Conservation (phyloP, 2,329 filamentous ascomycete genomes). For the Tolypocladium sp. region DNA sequence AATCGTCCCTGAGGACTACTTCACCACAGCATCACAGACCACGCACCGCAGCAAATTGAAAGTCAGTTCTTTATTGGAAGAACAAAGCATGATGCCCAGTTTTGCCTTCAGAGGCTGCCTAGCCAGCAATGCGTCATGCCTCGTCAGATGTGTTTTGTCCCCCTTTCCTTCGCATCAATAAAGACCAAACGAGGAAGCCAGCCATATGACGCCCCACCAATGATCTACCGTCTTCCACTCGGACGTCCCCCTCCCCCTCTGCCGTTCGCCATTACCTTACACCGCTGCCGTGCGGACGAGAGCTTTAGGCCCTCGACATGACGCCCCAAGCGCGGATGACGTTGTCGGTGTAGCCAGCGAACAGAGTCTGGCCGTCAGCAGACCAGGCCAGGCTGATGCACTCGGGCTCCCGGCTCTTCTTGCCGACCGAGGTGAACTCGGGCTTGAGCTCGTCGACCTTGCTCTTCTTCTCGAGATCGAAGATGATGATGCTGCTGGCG, state of each 20-base stretch:
- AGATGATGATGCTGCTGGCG: conserved; percentile 97
- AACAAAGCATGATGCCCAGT: conserved; percentile 29
- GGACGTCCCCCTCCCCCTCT: background rate
- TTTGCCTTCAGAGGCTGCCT: conserved; percentile 26
- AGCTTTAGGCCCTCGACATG: conserved; percentile 76
- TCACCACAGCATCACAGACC: background rate
- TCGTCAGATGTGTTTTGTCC: conserved; percentile 23
- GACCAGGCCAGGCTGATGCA: conserved; percentile 96
- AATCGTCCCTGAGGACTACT: background rate
- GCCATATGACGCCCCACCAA: conserved; percentile 35
- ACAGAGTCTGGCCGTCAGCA: conserved; percentile 97
- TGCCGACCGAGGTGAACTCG: conserved; percentile 92
- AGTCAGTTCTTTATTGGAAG: conserved; percentile 27
- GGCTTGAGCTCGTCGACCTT: conserved; percentile 99
- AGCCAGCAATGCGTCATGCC: conserved; percentile 27
- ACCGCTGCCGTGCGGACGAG: conserved; percentile 9
- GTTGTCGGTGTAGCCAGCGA: conserved; percentile 99
- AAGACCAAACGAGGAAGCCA: conserved; percentile 37
- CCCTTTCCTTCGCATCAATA: conserved; percentile 29
- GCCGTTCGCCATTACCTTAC: conserved; percentile 2
- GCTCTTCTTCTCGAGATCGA: conserved; percentile 99
- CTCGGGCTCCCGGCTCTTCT: conserved; percentile 99
- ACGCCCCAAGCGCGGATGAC: conserved; percentile 97
- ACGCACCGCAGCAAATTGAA: conserved; percentile 8
- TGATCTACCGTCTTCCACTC: conserved; percentile 25